Conservation (phyloP, 2,329 filamentous ascomycete genomes). For the Aspergillus sp. region DNA sequence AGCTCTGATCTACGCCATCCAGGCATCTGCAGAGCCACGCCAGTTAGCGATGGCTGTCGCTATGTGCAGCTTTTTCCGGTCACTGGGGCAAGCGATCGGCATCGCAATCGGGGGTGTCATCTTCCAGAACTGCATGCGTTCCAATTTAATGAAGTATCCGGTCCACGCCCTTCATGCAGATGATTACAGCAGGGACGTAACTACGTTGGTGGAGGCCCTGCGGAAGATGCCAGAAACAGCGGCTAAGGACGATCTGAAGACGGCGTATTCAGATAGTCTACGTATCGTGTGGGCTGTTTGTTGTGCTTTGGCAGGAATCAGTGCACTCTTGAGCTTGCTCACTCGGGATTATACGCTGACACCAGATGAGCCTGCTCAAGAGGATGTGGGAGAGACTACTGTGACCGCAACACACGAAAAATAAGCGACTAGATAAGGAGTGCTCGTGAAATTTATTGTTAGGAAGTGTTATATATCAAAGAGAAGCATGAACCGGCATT, state of each 20-base stretch:
- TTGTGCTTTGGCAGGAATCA: conserved; percentile 47
- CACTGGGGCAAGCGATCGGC: conserved; percentile 61
- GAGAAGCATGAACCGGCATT: too few species aligned
- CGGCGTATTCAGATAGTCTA: conserved; percentile 52
- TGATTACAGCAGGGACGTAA: conserved; percentile 54
- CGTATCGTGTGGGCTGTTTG: conserved; percentile 54
- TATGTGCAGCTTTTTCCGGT: conserved; percentile 63
- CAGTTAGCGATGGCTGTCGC: conserved; percentile 59
- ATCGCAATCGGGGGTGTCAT: conserved; percentile 64
- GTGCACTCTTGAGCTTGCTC: conserved; percentile 48
- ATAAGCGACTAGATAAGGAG: too few species aligned
- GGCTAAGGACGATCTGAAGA: conserved; percentile 42
- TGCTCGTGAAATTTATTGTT: too few species aligned
- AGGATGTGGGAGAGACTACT: too few species aligned
- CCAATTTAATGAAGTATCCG: conserved; percentile 46
- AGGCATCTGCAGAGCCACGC: conserved; percentile 54
- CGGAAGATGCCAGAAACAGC: conserved; percentile 45
- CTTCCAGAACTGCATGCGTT: conserved; percentile 66
- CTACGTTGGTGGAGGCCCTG: conserved; percentile 55
- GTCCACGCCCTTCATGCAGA: conserved; percentile 44
- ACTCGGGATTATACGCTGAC: conserved; percentile 48
- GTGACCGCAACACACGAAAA: too few species aligned
- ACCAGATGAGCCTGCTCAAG: too few species aligned
- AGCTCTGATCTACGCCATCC: conserved; percentile 57
- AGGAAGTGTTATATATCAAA: too few species aligned